Evolutionary conservation across 78 protist genomes (phyloP), one percentile per base, ranked within the genome.

Genomic region (Cavenderia fasciculata): DNA sequence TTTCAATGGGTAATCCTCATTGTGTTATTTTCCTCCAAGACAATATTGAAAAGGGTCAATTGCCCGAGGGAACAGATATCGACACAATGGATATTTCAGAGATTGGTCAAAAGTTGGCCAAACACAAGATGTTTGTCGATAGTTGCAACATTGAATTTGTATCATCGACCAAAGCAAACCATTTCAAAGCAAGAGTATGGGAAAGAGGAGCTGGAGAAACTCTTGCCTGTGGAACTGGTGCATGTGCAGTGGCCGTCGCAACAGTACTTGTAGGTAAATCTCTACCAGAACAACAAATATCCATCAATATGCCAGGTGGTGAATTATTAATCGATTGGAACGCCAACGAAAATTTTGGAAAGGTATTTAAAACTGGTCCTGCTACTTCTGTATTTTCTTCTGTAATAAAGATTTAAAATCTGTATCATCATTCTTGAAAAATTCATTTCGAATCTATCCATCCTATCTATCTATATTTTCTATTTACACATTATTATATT

Each of bases 151-250:
- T 85, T n/a, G 95, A 72, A 29, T 92, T 92, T 87, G 86, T 86
- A 2, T 40, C 43, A 23, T 27, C n/a, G 25, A 12, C 16, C 0
- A 4, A 1, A 27, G 21, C 18, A 19, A 41, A 68, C 70, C 47
- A 21, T 31, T 29, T 92, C 4, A 31, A 27, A 29, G 74, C 74
- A 14, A 76, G 92, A 54, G 91, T 92, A 7, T 92, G 43, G 44
- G 95, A 92, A 66, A 57, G 92, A 12, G 95, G 95, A 23, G 31
- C 95, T 2, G 95, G 95, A 46, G 93, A 86, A 25, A 92, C 95
- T 6, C 36, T 72, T 27, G 95, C 95, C 12, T 92, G 95, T 51
- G 95, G 95, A 25, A 86, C 91, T 11, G 95, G 95, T 75, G 95
- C 95, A 27, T 85, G 90, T 47, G 95, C 91, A 40, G 95, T 78